phyloP scores from a whole-genome alignment of 768 basidiomycete species.

The Cystofilobasidium bisporidii region DNA sequence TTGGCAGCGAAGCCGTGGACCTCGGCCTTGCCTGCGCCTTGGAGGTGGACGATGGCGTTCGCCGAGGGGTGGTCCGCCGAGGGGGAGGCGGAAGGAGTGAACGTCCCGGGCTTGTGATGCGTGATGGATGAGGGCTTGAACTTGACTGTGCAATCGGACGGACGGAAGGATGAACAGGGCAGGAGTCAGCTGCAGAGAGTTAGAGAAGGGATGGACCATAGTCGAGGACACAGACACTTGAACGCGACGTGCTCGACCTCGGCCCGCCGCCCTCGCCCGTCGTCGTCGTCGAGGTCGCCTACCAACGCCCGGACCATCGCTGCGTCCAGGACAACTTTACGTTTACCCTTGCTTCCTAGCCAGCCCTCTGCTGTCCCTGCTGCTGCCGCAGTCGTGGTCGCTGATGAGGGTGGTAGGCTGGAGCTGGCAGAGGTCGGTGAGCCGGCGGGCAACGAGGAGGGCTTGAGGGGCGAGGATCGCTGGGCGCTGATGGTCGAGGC shows the following conservation, averaged over 20 bases:
- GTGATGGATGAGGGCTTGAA: conserved; percentile 5
- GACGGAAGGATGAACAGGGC: neutral
- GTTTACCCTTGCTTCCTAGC: neutral
- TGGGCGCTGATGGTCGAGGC: neutral
- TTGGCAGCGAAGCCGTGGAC: conserved; percentile 23
- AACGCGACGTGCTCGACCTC: neutral
- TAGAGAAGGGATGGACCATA: neutral
- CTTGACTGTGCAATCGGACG: neutral
- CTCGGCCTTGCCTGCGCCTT: conserved; percentile 2
- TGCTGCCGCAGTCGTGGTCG: neutral
- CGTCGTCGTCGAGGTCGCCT: neutral
- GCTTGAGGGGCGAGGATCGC: neutral
- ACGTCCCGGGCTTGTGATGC: conserved; percentile 6
- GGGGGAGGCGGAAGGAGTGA: too few relatives aligned
- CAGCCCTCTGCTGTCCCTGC: neutral
- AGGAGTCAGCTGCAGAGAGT: neutral
- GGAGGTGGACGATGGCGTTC: conserved; percentile 11
- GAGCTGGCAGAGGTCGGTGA: neutral
- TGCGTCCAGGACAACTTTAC: neutral
- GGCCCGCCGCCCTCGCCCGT: neutral
- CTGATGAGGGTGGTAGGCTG: neutral
- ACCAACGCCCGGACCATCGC: neutral
- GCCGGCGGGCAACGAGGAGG: neutral
- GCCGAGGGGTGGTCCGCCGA: neutral
- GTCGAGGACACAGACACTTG: neutral